phyloP scores from a whole-genome alignment of 2,329 filamentous ascomycete genomes.

The Talaromyces sp. region DNA sequence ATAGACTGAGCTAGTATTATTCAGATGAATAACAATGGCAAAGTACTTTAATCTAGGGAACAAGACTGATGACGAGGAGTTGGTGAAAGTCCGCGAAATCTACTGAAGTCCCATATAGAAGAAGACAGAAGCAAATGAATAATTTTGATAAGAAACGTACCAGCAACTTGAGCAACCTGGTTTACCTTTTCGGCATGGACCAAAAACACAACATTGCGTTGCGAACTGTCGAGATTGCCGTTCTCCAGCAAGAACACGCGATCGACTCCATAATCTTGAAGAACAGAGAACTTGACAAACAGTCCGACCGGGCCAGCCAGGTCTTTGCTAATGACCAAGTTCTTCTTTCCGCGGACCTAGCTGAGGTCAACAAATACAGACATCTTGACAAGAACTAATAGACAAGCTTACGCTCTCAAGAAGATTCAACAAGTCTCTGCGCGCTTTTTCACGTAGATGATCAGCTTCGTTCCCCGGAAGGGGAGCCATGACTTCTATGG shows the following conservation, averaged over 20 bases:
- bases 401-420: conserved; percentile 85
- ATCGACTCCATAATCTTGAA: conserved; percentile 96
- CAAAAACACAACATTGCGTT: conserved; percentile 93
- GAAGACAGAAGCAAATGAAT: no score
- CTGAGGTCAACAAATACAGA: conserved; percentile 33
- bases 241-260: conserved; percentile 98
- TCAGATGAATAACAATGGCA: conserved; percentile 16
- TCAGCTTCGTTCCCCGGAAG: conserved; percentile 47
- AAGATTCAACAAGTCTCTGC: conserved; percentile 83
- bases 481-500: conserved; percentile 40
- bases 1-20: conserved; percentile 39
- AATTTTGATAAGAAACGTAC: conserved; percentile 56
- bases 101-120: conserved; percentile 54
- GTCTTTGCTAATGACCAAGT: conserved; percentile 86
- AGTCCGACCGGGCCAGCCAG: conserved; percentile 86
- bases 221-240: conserved; percentile 87
- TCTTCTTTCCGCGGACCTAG: conserved; percentile 98
- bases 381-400: conserved; percentile 22
- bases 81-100: conserved; percentile 54
- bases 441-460: conserved; percentile 57
- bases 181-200: conserved; percentile 84
- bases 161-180: conserved; percentile 81
- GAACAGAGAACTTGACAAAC: conserved; percentile 90
- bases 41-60: conserved; percentile 49
- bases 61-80: conserved; percentile 60